Evolutionary conservation across 2,329 filamentous ascomycete genomes (phyloP).

Genomic region (Apiospora hydei): DNA sequence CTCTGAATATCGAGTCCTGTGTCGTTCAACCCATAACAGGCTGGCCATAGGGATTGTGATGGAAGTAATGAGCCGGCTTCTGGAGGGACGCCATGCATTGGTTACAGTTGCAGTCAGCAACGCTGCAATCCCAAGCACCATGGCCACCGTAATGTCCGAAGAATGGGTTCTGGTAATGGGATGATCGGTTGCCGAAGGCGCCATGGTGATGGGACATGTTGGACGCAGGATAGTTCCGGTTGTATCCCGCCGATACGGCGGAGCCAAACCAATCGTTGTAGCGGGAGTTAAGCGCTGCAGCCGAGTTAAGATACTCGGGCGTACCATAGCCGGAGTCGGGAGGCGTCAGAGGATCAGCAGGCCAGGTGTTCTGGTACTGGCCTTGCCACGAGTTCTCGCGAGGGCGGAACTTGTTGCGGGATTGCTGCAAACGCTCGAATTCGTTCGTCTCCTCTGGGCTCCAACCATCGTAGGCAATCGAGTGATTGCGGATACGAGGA

Average conservation of each 20-base stretch:
- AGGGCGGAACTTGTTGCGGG: conserved; percentile 47
- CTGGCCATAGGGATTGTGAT: conserved; percentile 58
- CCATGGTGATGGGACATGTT: conserved; percentile 41
- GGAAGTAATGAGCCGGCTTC: conserved; percentile 58
- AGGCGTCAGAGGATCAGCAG: conserved; percentile 59
- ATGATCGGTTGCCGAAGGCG: conserved; percentile 27
- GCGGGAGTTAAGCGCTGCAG: conserved; percentile 59
- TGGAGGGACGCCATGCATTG: conserved; percentile 52
- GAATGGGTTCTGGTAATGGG: conserved; percentile 50
- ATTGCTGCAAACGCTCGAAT: conserved; percentile 54
- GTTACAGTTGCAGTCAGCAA: conserved; percentile 58
- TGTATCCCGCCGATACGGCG: conserved; percentile 41
- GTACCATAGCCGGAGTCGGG: conserved; percentile 69
- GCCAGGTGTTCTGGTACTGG: conserved; percentile 50
- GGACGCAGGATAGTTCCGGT: conserved; percentile 52
- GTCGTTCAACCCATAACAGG: conserved; percentile 59
- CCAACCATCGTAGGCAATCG: conserved; percentile 52
- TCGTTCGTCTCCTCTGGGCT: conserved; percentile 63
- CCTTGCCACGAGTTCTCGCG: conserved; percentile 54
- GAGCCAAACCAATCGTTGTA: conserved; percentile 66
- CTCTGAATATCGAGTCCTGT: not conserved
- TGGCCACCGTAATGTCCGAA: conserved; percentile 53
- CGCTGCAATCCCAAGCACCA: conserved; percentile 59
- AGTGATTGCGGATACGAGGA: conserved; percentile 38
- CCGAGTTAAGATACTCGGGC: conserved; percentile 64